Base-by-base conservation (phyloP, 768 basidiomycete species). In the Termitomyces bulborhizus region DNA sequence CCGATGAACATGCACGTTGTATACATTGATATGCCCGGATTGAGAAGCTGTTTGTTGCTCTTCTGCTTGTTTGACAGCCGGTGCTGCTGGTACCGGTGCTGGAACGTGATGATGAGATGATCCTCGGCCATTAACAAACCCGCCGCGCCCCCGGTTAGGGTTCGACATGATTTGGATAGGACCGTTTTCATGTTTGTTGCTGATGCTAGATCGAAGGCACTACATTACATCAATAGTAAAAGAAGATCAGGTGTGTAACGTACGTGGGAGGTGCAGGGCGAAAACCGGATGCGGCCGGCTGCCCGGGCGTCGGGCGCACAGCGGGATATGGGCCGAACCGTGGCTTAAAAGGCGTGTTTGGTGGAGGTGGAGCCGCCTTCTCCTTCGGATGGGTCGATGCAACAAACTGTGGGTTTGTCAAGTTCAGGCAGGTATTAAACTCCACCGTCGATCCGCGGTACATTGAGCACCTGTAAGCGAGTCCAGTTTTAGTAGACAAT, bases 381-480 rank as follows among this genome's bases (percentile, higher is more conserved):
- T 34, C 34, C 34, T 79, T 79, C 0, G 85, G 82, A 36, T 83
- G 81, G 6, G 85, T 91, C 0, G 87, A 83, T 15, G 86, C 84
- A 16, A 90, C 77, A 67, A 90, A 97, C 68, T 98, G 96, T 3
- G 83, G 88, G 61, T 85, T 75, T 21, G 85, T 88, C 61, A 99
- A 68, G 69, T 99, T 99, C 57, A 99, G 73, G 65, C 95, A 93
- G 1, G 90, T 82, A 55, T 88, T 85, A 68, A 94, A 93, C 29
- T 89, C 82, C 37, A 96, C 88, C 0, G 88, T 88, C 31, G 87
- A 88, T 34, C 97, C 97, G 16, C 95, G 90, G 68, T 97, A 98
- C 57, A 85, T 81, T 0, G 93, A 93, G 70, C 95, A 97, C 59
- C 93, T 93, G 59, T 27, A 43, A 36, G 18, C 32, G 0, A 50